Evolutionary conservation across 2,329 filamentous ascomycete genomes (phyloP), one percentile per base, ranked within the genome.

Genomic region (Pseudogymnoascus pannorum): DNA sequence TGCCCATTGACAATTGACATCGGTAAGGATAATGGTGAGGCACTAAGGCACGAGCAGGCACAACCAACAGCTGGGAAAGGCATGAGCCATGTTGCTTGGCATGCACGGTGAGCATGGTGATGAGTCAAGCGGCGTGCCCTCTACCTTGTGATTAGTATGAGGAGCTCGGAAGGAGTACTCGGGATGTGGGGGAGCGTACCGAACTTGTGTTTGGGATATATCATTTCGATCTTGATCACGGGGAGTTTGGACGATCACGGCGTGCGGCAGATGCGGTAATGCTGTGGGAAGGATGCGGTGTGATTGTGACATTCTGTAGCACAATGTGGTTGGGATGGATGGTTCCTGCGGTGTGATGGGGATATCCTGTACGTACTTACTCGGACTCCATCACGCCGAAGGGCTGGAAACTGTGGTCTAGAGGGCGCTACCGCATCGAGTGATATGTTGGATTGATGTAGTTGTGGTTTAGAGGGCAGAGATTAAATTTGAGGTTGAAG

Each of bases 181-280:
- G 24, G 42, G 14, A n/a, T 14, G 11, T 16, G 5, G 44, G 22
- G 24, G n/a, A 48, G 44, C n/a, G n/a, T n/a, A n/a, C n/a, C 44
- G 44, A 12, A 29, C 44, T 51, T 51, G 44, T 51, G 44, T 51
- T 29, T 51, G 44, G 24, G 44, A 51, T 51, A 51, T 51, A 51
- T 51, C 44, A 29, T 16, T 29, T 51, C n/a, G 14, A 16, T 29
- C 24, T 6, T 29, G 44, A 16, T 29, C 22, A 51, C 24, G n/a
- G 24, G 44, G 44, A 51, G 14, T 14, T 6, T 11, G 36, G 44
- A 8, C 3, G 7, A 51, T 11, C n/a, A 51, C 44, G 22, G 44
- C 24, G 12, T 16, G 44, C 44, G 44, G 44, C 44, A 51, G n/a
- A 51, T 29, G 24, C 44, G n/a, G 44, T 29, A 29, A 4, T 29